Evolutionary conservation across 306 rosid species (phyloP).

Genomic region (Cajanus cajan): DNA sequence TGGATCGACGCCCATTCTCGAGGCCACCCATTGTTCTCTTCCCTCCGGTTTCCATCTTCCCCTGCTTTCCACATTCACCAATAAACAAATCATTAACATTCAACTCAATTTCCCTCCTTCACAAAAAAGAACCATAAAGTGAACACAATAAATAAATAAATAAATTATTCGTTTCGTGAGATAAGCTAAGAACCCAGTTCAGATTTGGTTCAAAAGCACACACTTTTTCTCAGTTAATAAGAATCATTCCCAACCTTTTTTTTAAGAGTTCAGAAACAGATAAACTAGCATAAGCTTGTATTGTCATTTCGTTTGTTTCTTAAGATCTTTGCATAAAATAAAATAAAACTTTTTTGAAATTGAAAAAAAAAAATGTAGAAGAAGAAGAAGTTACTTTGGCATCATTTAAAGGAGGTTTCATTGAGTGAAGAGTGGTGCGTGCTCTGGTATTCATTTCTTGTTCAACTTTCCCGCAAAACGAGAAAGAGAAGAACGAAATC

Average conservation of each 20-base stretch:
- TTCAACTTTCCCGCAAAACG: conserved; percentile 44
- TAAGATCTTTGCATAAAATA: conserved; percentile 10
- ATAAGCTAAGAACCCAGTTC: conserved; percentile 40
- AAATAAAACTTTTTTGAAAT: background rate
- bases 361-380: background rate
- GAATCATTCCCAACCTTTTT: conserved; percentile 29
- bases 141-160: background rate
- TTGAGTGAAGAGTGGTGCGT: conserved; percentile 60
- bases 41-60: conserved; percentile 61
- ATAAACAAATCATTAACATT: conserved; percentile 25
- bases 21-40: conserved; percentile 54
- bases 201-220: conserved; percentile 63
- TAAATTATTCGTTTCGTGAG: conserved; percentile 56
- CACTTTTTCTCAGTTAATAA: conserved; percentile 33
- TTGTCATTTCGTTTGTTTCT: conserved; percentile 23
- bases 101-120: background rate
- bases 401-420: conserved; percentile 58
- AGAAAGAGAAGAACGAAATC: conserved; percentile 37
- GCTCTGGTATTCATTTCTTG: conserved; percentile 67
- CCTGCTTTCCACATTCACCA: conserved; percentile 58
- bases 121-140: conserved; percentile 13
- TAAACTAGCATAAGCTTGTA: conserved; percentile 28
- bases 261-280: conserved; percentile 35
- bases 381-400: conserved; percentile 55
- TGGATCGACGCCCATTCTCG: conserved; percentile 70